These are phyloP conservation scores for Solanum medicagineum DNA, from an alignment of 257 asterid genomes.

Conservation along the genomic window DNA sequence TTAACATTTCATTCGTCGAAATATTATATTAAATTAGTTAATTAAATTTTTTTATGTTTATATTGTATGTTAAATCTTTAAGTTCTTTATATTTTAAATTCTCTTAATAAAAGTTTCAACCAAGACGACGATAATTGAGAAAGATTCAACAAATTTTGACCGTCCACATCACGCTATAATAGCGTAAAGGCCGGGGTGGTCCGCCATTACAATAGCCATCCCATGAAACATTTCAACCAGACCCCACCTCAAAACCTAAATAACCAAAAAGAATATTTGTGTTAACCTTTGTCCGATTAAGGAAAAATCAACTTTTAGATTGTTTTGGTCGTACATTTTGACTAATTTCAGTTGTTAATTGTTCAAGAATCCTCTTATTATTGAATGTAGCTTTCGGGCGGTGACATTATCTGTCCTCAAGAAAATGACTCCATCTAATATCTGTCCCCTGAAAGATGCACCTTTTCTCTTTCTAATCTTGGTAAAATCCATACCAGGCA, in stretches of 20 bases:
- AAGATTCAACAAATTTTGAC: background rate
- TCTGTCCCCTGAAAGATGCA: background rate
- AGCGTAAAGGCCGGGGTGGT: background rate
- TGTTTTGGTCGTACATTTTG: background rate
- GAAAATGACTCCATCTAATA: background rate
- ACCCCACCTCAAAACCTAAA: background rate
- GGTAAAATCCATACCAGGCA: background rate
- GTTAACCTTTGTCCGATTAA: background rate
- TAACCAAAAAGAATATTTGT: background rate
- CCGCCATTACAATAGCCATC: background rate
- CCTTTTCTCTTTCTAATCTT: background rate
- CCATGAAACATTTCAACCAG: background rate
- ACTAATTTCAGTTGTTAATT: background rate
- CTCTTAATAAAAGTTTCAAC: too few species aligned
- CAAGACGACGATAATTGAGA: too few species aligned
- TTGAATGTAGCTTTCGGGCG: background rate
- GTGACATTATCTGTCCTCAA: background rate
- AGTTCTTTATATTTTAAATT: too few species aligned
- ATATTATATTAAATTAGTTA: too few species aligned
- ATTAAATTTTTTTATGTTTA: too few species aligned
- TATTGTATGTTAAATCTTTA: too few species aligned
- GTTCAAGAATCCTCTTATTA: background rate
- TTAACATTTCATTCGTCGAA: background rate
- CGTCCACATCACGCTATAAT: background rate
- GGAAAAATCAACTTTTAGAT: background rate